Percentiles rank a stretch among this genome's conserved stretches.
These are phyloP conservation scores for Adenanthera pavonina DNA, from an alignment of 306 rosid genomes.

Conservation along the genomic window DNA sequence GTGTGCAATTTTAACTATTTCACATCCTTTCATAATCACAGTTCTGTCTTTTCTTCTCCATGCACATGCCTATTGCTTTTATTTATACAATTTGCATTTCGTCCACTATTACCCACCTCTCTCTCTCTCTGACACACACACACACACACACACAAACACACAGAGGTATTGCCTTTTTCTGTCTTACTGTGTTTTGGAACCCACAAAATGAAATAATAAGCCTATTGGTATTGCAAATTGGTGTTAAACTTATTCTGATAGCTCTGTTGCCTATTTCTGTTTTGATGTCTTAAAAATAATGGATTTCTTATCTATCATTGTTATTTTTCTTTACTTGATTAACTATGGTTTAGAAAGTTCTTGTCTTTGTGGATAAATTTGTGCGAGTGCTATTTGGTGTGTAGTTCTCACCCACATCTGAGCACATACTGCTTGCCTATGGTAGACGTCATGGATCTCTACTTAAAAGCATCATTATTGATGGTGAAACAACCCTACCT, in stretches of 20 bases:
- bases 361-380: slow-evolving; percentile 28
- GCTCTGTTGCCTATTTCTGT: neutral
- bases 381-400: slow-evolving; percentile 41
- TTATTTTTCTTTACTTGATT: slow-evolving; percentile 3
- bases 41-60: slow-evolving; percentile 26
- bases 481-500: slow-evolving; percentile 94
- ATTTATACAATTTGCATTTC: slow-evolving; percentile 3
- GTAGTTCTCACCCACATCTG: slow-evolving; percentile 64
- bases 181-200: neutral
- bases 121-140: neutral
- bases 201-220: slow-evolving; percentile 2
- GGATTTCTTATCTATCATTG: neutral
- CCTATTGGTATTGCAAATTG: neutral
- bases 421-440: slow-evolving; percentile 72
- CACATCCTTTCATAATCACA: slow-evolving; percentile 16
- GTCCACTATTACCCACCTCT: neutral
- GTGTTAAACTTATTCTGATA: slow-evolving; percentile 19
- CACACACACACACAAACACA: neutral
- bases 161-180: neutral
- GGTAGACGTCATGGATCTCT: slow-evolving; percentile 66
- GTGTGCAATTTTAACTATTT: neutral
- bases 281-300: neutral
- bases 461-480: slow-evolving; percentile 85
- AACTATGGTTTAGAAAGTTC: slow-evolving; percentile 16
- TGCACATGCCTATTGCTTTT: slow-evolving; percentile 1